Conservation (phyloP, 768 basidiomycete species). For the Tulasnella sp. region DNA sequence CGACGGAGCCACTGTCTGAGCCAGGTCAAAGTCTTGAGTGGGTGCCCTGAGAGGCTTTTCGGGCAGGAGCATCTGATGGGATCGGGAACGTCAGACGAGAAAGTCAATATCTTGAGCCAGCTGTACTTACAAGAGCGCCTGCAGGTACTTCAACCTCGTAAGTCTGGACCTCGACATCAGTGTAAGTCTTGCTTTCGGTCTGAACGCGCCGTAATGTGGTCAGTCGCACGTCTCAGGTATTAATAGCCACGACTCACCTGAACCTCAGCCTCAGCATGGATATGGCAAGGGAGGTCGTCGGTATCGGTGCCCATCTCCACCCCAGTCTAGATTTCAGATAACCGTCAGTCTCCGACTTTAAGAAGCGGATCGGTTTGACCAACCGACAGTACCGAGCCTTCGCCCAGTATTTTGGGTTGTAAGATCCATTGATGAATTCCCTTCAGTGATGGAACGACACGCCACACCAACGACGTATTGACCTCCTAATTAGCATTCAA, state of each 20-base stretch:
- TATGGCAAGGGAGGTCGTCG: background rate
- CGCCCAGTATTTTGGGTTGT: background rate
- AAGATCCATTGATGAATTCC: constrained; percentile 12
- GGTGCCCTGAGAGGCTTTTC: background rate
- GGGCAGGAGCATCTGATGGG: background rate
- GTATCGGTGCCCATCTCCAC: background rate
- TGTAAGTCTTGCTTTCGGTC: background rate
- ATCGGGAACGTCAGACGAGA: background rate
- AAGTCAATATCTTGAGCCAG: background rate
- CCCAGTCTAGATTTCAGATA: background rate
- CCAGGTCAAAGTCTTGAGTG: background rate
- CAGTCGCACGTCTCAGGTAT: background rate
- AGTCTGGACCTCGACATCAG: background rate
- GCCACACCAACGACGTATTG: background rate
- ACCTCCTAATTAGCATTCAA: background rate
- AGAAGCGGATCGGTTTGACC: background rate
- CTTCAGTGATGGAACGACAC: background rate
- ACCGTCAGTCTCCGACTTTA: background rate
- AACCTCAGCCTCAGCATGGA: background rate
- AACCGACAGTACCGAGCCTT: background rate
- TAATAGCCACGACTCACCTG: background rate
- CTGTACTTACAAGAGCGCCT: background rate
- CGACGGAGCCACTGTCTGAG: background rate
- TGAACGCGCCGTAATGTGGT: background rate
- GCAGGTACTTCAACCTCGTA: background rate